These are phyloP conservation scores for Solanum paucissectum DNA, from an alignment of 257 asterid genomes.

Conservation along the genomic window DNA sequence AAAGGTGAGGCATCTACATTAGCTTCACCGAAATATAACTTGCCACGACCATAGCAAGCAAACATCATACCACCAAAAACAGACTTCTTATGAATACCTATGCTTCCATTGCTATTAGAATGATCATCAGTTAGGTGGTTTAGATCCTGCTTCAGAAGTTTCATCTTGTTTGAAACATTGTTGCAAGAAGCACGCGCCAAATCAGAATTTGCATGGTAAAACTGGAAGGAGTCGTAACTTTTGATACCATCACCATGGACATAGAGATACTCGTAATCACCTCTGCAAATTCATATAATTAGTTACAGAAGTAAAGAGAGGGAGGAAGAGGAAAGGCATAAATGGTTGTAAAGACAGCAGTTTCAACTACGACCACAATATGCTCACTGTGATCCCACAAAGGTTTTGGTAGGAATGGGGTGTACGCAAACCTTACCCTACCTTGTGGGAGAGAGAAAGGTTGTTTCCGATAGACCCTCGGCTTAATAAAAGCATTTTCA, in stretches of 20 bases:
- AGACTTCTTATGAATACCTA: slow-evolving; percentile 11
- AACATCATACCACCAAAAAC: slow-evolving; percentile 75
- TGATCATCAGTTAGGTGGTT: neutral
- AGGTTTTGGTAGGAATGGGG: neutral
- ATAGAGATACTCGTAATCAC: slow-evolving; percentile 61
- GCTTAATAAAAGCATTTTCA: neutral
- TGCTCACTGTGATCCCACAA: neutral
- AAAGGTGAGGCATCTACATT: slow-evolving; percentile 46
- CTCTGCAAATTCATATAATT: slow-evolving; percentile 28
- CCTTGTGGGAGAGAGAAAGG: neutral
- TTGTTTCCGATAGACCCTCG: neutral
- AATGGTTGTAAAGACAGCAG: neutral
- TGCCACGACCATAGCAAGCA: slow-evolving; percentile 63
- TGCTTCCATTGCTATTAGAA: neutral
- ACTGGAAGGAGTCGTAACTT: slow-evolving; percentile 55
- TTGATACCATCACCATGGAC: slow-evolving; percentile 48
- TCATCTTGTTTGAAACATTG: slow-evolving; percentile 28
- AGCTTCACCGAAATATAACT: slow-evolving; percentile 34
- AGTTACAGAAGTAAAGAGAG: neutral
- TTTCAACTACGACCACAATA: neutral
- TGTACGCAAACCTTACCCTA: neutral
- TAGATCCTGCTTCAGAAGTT: slow-evolving; percentile 24
- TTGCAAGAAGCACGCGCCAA: slow-evolving; percentile 35
- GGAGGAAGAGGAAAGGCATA: neutral
- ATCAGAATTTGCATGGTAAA: slow-evolving; percentile 45